Base-by-base conservation (phyloP, 2,329 filamentous ascomycete genomes). In the Aspergillus pseudoglaucus region DNA sequence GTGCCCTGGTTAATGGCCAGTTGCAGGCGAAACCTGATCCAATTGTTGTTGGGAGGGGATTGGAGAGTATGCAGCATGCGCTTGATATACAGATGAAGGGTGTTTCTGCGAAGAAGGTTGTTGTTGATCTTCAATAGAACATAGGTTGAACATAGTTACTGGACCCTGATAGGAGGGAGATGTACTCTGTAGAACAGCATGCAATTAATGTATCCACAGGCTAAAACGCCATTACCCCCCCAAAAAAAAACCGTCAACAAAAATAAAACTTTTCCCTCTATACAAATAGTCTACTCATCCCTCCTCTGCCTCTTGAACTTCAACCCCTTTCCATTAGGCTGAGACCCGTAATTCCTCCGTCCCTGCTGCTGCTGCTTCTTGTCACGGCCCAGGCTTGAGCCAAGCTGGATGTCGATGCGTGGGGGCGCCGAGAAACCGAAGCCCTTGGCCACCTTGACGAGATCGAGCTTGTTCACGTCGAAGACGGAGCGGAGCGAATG, bases 401-500 rank as follows among this genome's bases (percentile, higher is more conserved):
- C 87, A 10, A 94, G 73, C 42, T 81, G 82, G 57, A 94, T 84
- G 64, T 94, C 88, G 33, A 94, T 83, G 47, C 87, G 76, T 3
- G 89, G 88, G 15, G 89, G 87, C 0, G 82, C 81, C 4, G 76
- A 70, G 68, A 95, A 94, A 0, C 88, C 88, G 63, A 93, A 94
- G 55, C 83, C 81, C 76, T 89, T 91, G 45, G 87, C 87, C 3
- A 94, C 84, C 72, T 90, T 91, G 59, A 85, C 82, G 15, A 94
- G 75, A 64, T 94, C 88, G 10, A 93, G 75, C 64, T 88, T 88
- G 67, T 88, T 78, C 46, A 94, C 82, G 66, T 91, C 87, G 64
- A 91, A 95, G 33, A 94, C 84, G n/a, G 83, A 85, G 23, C 88
- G 81, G 50, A 93, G 75, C 57, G 81, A 85, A 71, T 91, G 93